phyloP scores from a whole-genome alignment of 164 flowering plant species.

The Houttuynia cordata region DNA sequence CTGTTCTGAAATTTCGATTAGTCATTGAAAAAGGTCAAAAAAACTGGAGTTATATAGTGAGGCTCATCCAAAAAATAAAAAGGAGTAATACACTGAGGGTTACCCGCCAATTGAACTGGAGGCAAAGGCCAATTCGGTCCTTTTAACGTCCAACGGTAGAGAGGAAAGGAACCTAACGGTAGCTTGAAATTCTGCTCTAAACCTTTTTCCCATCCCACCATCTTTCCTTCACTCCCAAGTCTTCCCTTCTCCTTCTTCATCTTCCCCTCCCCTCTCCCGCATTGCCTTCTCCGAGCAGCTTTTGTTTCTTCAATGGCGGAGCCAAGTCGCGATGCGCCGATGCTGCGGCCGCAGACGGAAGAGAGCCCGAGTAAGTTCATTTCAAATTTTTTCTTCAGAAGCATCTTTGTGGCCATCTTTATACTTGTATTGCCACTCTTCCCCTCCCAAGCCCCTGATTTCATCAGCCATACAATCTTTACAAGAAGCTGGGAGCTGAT shows the following conservation, averaged over 20 bases:
- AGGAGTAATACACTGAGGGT: neutral
- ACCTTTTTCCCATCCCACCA: constrained; percentile 12
- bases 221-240: constrained; percentile 42
- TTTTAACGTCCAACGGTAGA: neutral
- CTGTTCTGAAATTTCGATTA: neutral
- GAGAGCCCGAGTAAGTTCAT: constrained; percentile 35
- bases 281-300: constrained; percentile 1
- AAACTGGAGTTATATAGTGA: neutral
- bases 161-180: neutral
- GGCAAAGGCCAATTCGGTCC: constrained; percentile 1
- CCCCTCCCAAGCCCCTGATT: constrained; percentile 75
- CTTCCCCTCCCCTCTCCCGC: constrained; percentile 4
- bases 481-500: constrained; percentile 81
- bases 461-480: constrained; percentile 39
- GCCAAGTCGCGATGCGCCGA: neutral
- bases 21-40: neutral
- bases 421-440: constrained; percentile 43
- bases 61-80: neutral
- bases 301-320: constrained; percentile 7
- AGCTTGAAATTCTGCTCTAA: constrained; percentile 3
- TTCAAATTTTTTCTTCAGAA: constrained; percentile 32
- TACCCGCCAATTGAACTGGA: neutral
- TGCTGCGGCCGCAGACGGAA: constrained; percentile 8
- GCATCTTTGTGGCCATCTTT: constrained; percentile 26
- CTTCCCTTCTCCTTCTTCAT: constrained; percentile 23